Percentiles rank a stretch among this genome's conserved stretches.
These are phyloP conservation scores for Heterobasidion parviporum DNA, from an alignment of 1,284 basidiomycete genomes.

Conservation along the genomic window DNA sequence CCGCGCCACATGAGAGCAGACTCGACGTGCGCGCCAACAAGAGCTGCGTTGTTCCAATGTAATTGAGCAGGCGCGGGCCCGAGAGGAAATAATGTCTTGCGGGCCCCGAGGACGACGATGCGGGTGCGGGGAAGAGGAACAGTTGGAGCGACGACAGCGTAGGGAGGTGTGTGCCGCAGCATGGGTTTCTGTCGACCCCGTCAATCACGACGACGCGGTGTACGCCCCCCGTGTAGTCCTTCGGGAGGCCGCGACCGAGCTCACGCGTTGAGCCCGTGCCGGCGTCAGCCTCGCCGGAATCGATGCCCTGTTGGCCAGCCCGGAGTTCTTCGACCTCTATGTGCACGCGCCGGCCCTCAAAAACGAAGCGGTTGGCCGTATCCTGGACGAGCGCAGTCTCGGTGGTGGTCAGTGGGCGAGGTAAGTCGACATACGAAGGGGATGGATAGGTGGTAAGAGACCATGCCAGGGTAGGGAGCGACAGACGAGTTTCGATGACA, in stretches of 20 bases:
- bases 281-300: conserved; percentile 29
- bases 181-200: conserved; percentile 76
- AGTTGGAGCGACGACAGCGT: conserved; percentile 64
- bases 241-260: conserved; percentile 51
- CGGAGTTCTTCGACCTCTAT: conserved; percentile 65
- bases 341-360: conserved; percentile 53
- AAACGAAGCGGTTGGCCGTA: conserved; percentile 58
- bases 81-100: conserved; percentile 74
- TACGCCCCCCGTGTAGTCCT: conserved; percentile 71
- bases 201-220: conserved; percentile 78
- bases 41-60: conserved; percentile 49
- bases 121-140: conserved; percentile 57
- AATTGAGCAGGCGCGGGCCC: conserved; percentile 65
- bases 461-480: conserved; percentile 81
- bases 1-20: conserved; percentile 56
- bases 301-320: conserved; percentile 24
- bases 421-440: conserved; percentile 74
- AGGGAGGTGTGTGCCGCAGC: conserved; percentile 82
- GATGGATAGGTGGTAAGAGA: conserved; percentile 60
- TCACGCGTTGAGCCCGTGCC: conserved; percentile 26
- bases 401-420: conserved; percentile 54
- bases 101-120: conserved; percentile 53
- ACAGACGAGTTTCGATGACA: conserved; percentile 58
- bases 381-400: conserved; percentile 61
- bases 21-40: conserved; percentile 48